Base-by-base conservation (phyloP, 2,329 filamentous ascomycete species). In the Pseudovirgaria hyperparasitica region DNA sequence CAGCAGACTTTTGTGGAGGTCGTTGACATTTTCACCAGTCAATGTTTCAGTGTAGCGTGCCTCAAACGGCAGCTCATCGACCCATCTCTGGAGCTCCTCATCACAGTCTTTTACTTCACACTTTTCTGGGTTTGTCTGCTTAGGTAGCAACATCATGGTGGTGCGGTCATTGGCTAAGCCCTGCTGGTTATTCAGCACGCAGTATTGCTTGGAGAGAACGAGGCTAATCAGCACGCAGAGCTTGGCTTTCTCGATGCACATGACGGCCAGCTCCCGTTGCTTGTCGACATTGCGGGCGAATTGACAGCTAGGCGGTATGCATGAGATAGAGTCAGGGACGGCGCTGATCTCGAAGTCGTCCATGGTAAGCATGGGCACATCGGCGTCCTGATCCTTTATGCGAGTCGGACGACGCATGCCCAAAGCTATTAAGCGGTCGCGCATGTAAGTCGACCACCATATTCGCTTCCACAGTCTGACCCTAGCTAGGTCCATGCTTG, bases 371-470 rank as follows among this genome's bases (percentile, higher is more conserved):
- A 93, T 90, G 1, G 86, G 82, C 16, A 94, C 85, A 46, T 94
- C 82, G 48, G 82, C 93, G 50, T 94, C 86, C 43, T 90, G 82
- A 33, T 85, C 77, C 63, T 92, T 92, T 54, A 94, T 92, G 28
- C 86, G 70, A 20, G 85, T 93, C 4, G 86, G 86, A 28, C 87
- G 73, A 30, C 87, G 73, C 86, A 94, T 94, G 30, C 87, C 87
- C 9, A 96, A 62, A 2, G 87, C 87, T 36, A 94, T 85, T 22
- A 94, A 67, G 25, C 86, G 79, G 54, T 96, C 87, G 29, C 86
- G 77, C 73, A 93, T 93, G 47, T 92, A 93, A 37, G 82, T 92
- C 17, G 82, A 92, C 87, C 87, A 96, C 87, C 87, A 96, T 40
- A 94, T 90, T 28, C 86, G 70, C 58, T 92, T 93, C 81, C 86